Evolutionary conservation across 2,329 filamentous ascomycete species (phyloP).

Genomic region (Cadophora malorum): DNA sequence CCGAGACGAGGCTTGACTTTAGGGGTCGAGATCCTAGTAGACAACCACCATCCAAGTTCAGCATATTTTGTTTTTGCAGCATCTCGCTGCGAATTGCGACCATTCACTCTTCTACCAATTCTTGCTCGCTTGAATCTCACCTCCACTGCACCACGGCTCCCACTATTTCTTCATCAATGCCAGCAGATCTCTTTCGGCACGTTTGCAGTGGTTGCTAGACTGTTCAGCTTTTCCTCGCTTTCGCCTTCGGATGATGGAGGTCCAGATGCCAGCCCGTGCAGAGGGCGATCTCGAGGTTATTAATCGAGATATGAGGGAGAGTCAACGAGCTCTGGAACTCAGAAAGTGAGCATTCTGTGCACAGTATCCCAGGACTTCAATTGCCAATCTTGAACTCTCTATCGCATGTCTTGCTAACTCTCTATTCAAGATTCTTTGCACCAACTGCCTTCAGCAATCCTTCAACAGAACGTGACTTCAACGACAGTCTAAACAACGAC

Average conservation of each 20-base stretch:
- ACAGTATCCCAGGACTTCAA: background rate
- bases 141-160: background rate
- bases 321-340: conserved; percentile 40
- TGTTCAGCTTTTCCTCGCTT: background rate
- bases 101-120: background rate
- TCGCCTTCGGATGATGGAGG: background rate
- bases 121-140: background rate
- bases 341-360: conserved; percentile 37
- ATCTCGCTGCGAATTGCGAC: background rate
- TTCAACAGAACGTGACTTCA: conserved; percentile 32
- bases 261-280: background rate
- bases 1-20: background rate
- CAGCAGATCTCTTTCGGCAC: background rate
- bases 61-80: background rate
- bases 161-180: background rate
- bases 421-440: conserved; percentile 39
- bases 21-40: no score
- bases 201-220: background rate
- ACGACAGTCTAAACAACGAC: conserved; percentile 40
- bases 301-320: conserved; percentile 31
- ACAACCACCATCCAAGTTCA: background rate
- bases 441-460: conserved; percentile 28
- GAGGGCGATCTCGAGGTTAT: background rate
- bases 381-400: background rate
- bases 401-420: background rate